Conservation (phyloP, 768 basidiomycete species). For the Lactarius vividus region DNA sequence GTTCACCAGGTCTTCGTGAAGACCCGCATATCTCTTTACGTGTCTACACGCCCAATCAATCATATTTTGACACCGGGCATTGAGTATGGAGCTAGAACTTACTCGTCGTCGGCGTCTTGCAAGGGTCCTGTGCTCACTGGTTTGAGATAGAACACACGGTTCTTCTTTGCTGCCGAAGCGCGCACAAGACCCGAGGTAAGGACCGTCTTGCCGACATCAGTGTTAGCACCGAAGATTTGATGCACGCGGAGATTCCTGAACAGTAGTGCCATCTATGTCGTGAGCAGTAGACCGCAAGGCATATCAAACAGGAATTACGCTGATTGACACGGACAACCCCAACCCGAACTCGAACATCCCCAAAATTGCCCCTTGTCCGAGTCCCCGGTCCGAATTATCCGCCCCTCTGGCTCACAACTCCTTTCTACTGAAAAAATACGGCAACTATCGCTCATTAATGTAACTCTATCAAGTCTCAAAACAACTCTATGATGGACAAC, state of each 20-base stretch:
- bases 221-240: constrained; percentile 94
- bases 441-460: constrained; percentile 1
- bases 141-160: constrained; percentile 70
- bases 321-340: background rate
- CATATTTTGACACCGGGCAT: constrained; percentile 8
- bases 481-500: background rate
- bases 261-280: constrained; percentile 65
- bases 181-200: constrained; percentile 81
- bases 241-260: constrained; percentile 84
- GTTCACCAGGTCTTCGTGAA: constrained; percentile 42
- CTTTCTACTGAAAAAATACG: background rate
- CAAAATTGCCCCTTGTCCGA: background rate
- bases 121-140: constrained; percentile 87
- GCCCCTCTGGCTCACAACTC: background rate
- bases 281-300: background rate
- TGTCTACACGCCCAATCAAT: constrained; percentile 48
- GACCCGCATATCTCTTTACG: constrained; percentile 52
- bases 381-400: constrained; percentile 1
- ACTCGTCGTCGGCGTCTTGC: constrained; percentile 85
- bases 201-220: constrained; percentile 93
- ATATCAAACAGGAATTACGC: background rate
- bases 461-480: background rate
- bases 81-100: background rate
- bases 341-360: background rate
- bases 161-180: constrained; percentile 59